A percentile compares a stretch with the other conserved stretches of the same genome.
phyloP scores from a whole-genome alignment of 306 rosid genomes.

The Dalbergia cultrata region DNA sequence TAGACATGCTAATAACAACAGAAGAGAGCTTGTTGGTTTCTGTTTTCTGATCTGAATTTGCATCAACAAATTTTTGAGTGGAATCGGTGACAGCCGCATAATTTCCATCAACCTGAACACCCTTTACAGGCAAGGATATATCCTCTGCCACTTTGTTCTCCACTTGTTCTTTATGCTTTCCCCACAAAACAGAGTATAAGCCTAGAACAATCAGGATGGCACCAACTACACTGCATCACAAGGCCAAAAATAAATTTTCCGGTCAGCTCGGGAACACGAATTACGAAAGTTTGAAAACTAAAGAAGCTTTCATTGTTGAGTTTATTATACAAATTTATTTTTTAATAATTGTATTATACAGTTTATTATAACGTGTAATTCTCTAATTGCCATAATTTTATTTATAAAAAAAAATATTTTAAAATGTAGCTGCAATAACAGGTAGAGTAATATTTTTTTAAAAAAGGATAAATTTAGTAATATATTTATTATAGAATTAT shows the following conservation, averaged over 20 bases:
- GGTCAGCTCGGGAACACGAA: background rate
- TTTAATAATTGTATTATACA: background rate
- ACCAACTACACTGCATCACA: constrained; percentile 67
- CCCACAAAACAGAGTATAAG: constrained; percentile 85
- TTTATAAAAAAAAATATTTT: no score
- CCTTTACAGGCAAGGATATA: constrained; percentile 60
- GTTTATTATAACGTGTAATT: background rate
- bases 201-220: constrained; percentile 73
- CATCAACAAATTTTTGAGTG: constrained; percentile 14
- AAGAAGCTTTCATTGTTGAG: background rate
- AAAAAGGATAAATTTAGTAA: no score
- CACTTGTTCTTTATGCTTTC: constrained; percentile 76
- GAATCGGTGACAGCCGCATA: constrained; percentile 20
- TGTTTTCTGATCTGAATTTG: constrained; percentile 30
- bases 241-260: constrained; percentile 2
- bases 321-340: background rate
- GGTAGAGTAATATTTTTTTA: background rate
- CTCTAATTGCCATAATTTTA: background rate
- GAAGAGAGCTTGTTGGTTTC: constrained; percentile 39
- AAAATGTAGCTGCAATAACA: no score
- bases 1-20: constrained; percentile 45
- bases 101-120: constrained; percentile 43
- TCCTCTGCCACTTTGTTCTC: constrained; percentile 54
- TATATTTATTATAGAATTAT: no score
- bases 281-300: background rate